Evolutionary conservation across 2,329 filamentous ascomycete species (phyloP).

Genomic region (Sodiomyces alkalinus): DNA sequence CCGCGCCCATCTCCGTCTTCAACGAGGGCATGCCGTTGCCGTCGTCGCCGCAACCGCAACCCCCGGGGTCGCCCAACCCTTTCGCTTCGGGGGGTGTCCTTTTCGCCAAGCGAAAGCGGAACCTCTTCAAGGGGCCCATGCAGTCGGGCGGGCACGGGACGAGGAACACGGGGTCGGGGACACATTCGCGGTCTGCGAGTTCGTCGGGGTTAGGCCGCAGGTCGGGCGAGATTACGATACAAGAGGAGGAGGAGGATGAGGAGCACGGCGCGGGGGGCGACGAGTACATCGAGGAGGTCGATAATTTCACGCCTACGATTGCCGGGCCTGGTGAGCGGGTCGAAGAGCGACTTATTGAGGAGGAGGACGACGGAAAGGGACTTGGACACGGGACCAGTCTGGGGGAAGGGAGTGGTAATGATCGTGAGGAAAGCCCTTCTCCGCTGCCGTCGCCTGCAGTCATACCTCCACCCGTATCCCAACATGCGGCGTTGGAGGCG

Average conservation of each 20-base stretch:
- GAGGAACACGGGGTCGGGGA: constrained; percentile 20
- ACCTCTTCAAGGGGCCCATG: constrained; percentile 68
- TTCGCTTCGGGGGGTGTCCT: constrained; percentile 45
- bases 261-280: constrained; percentile 27
- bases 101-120: constrained; percentile 71
- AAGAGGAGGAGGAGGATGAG: constrained; percentile 42
- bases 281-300: constrained; percentile 41
- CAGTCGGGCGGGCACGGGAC: constrained; percentile 26
- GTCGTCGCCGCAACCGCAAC: constrained; percentile 15
- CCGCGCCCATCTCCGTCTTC: constrained; percentile 35
- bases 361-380: no score
- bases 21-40: constrained; percentile 43
- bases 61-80: constrained; percentile 41
- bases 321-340: constrained; percentile 26
- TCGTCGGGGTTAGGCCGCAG: constrained; percentile 46
- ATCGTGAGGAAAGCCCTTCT: no score
- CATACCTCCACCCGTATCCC: no score
- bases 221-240: constrained; percentile 61
- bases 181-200: constrained; percentile 44
- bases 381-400: no score
- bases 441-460: no score
- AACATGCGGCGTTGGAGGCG: no score
- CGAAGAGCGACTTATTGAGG: constrained; percentile 26
- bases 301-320: constrained; percentile 38
- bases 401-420: no score